Evolutionary conservation across 495 filamentous ascomycete species (phyloP).

Genomic region (Neurospora sp.): DNA sequence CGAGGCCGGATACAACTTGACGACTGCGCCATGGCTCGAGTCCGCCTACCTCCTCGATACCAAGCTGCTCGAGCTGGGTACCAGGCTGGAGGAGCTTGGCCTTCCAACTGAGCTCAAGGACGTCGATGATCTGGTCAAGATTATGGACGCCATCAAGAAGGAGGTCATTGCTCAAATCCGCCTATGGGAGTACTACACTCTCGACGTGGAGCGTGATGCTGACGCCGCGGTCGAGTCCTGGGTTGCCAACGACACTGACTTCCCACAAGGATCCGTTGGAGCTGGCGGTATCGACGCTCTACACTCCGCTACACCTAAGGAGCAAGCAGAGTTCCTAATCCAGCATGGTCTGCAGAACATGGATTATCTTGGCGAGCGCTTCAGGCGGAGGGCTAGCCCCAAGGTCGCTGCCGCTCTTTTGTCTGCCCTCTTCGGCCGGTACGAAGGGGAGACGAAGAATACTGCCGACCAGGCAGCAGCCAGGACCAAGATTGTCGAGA

Average conservation of each 20-base stretch:
- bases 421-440: constrained; percentile 57
- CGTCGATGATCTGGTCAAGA: constrained; percentile 61
- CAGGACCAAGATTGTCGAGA: constrained; percentile 40
- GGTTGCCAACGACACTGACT: constrained; percentile 43
- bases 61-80: constrained; percentile 66
- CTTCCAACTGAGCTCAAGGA: constrained; percentile 64
- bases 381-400: constrained; percentile 58
- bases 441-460: constrained; percentile 38
- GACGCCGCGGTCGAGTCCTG: constrained; percentile 61
- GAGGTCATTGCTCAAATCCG: constrained; percentile 64
- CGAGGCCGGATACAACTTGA: constrained; percentile 89
- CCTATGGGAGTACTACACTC: constrained; percentile 88
- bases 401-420: constrained; percentile 57
- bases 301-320: constrained; percentile 22
- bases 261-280: constrained; percentile 34
- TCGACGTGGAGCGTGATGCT: constrained; percentile 67
- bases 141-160: constrained; percentile 78
- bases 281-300: constrained; percentile 37
- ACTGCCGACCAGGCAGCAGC: constrained; percentile 34
- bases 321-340: constrained; percentile 43
- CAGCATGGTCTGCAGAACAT: constrained; percentile 54
- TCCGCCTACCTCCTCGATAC: constrained; percentile 81
- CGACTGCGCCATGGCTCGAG: constrained; percentile 87
- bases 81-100: constrained; percentile 52
- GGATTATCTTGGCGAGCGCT: constrained; percentile 69